Conservation (phyloP, 108 stramenopile species). For the Skeletonema tropicum region DNA sequence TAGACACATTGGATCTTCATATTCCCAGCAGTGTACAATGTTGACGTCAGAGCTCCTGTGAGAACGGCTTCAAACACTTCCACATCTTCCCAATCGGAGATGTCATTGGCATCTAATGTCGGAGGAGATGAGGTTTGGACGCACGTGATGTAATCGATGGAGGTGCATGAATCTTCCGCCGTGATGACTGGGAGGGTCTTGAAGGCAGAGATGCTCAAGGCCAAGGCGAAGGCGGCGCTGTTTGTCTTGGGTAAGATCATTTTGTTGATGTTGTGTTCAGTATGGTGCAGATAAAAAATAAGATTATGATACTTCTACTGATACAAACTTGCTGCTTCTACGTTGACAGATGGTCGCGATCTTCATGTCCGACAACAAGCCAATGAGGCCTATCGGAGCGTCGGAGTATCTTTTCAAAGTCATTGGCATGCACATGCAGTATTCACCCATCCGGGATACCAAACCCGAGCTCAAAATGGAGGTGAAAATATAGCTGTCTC, state of each 20-base stretch:
- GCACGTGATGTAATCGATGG: conserved; percentile 6
- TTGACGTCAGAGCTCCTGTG: not conserved
- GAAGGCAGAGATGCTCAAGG: not conserved
- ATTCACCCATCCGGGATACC: no score
- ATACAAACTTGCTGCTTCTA: no score
- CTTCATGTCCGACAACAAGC: no score
- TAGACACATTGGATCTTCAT: conserved; percentile 35
- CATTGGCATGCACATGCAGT: no score
- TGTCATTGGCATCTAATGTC: conserved; percentile 18
- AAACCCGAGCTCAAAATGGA: no score
- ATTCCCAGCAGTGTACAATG: conserved; percentile 23
- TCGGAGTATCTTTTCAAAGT: no score
- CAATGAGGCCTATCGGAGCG: no score
- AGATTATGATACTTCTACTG: no score
- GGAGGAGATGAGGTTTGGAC: conserved; percentile 8
- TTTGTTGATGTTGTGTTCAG: no score
- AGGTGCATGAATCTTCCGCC: not conserved
- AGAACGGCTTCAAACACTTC: conserved; percentile 16
- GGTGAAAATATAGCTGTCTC: no score
- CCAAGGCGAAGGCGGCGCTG: not conserved
- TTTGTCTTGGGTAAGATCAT: not conserved
- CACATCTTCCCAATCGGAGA: conserved; percentile 22
- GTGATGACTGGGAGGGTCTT: not conserved
- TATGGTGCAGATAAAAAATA: no score
- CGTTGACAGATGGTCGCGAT: no score